Conservation (phyloP, 306 rosid genomes). For the Castanea crenata region DNA sequence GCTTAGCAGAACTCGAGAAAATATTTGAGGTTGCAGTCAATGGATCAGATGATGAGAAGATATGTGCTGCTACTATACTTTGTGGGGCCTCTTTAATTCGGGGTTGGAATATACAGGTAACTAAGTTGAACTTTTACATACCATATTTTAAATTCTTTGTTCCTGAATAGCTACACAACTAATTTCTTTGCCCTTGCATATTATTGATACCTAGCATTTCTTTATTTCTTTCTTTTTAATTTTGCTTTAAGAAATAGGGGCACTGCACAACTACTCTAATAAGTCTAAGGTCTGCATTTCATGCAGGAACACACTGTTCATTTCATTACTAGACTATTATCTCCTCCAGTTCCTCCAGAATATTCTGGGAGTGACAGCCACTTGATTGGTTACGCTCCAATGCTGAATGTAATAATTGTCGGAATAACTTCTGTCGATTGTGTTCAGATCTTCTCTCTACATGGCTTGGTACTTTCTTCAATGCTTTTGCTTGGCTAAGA, state of each 20-base stretch:
- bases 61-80: constrained; percentile 87
- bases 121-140: constrained; percentile 10
- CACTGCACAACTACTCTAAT: constrained; percentile 24
- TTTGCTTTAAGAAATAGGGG: neutral
- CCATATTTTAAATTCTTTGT: constrained; percentile 12
- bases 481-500: neutral
- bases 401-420: constrained; percentile 73
- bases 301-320: constrained; percentile 91
- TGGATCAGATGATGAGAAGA: constrained; percentile 90
- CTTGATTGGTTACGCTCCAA: constrained; percentile 77
- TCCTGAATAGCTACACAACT: neutral
- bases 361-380: constrained; percentile 61
- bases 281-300: constrained; percentile 20
- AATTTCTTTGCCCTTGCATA: neutral
- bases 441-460: constrained; percentile 85
- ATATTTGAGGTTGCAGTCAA: constrained; percentile 74
- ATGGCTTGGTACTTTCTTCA: constrained; percentile 70
- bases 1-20: constrained; percentile 98
- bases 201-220: neutral
- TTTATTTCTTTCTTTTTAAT: neutral
- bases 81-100: constrained; percentile 90
- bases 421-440: constrained; percentile 93
- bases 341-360: constrained; percentile 75
- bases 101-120: constrained; percentile 98
- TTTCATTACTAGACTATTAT: constrained; percentile 75